Conservation (phyloP, 345 rosid genomes). For the Rhodamnia rubescens region DNA sequence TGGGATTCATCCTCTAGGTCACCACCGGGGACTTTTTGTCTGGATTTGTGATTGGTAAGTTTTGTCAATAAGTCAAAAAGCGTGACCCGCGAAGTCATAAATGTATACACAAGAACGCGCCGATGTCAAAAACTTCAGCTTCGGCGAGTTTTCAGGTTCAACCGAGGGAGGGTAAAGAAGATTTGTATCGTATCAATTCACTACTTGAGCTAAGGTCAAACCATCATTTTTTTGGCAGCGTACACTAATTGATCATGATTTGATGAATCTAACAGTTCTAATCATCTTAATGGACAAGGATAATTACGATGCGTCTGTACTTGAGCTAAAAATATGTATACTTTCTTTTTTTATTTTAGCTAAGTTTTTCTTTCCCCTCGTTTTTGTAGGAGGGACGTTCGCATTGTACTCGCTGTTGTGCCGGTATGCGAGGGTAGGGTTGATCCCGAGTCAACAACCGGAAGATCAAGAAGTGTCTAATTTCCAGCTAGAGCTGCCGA, state of each 20-base stretch:
- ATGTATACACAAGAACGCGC: neutral
- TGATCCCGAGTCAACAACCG: constrained; percentile 38
- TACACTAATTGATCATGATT: neutral
- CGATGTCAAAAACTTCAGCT: neutral
- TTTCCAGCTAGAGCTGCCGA: constrained; percentile 18
- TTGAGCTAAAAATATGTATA: neutral
- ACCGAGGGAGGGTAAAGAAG: neutral
- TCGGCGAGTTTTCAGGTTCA: neutral
- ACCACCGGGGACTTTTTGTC: neutral
- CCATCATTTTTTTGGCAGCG: neutral
- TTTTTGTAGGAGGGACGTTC: constrained; percentile 34
- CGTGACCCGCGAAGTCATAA: neutral
- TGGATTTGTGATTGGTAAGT: neutral
- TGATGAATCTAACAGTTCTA: neutral
- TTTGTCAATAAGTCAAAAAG: neutral
- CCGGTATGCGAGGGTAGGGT: constrained; percentile 27
- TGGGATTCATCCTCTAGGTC: neutral
- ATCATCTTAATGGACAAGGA: neutral
- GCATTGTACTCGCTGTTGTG: constrained; percentile 46
- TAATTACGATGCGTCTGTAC: neutral
- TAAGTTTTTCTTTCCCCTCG: neutral
- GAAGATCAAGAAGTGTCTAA: constrained; percentile 28
- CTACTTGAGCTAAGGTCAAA: too few species aligned
- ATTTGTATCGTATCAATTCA: too few species aligned
- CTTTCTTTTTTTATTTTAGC: neutral